Evolutionary conservation across 345 rosid genomes (phyloP).

Genomic region (Dipteronia sinensis): DNA sequence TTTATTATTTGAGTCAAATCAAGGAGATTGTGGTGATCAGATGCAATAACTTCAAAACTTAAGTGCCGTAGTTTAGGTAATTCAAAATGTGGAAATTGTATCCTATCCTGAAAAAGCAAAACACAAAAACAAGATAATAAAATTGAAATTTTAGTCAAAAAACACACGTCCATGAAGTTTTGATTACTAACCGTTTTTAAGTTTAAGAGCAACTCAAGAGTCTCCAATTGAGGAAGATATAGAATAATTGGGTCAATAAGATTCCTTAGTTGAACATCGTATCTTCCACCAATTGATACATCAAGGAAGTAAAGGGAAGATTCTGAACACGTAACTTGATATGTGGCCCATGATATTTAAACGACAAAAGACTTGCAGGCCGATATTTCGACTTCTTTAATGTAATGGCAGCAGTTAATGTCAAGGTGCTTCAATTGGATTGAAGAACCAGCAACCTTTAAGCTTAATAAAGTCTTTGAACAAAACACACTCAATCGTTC

Average conservation of each 20-base stretch:
- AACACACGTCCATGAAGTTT: no score
- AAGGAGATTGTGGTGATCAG: neutral
- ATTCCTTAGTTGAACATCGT: neutral
- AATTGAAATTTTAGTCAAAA: neutral
- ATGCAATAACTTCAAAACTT: neutral
- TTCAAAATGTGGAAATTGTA: neutral
- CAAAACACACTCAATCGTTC: neutral
- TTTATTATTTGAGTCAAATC: neutral
- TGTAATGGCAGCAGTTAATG: neutral
- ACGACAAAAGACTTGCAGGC: neutral
- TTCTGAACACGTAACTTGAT: neutral
- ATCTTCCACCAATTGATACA: neutral
- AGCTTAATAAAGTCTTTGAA: neutral
- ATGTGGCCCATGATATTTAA: neutral
- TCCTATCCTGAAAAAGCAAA: neutral
- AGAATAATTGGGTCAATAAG: neutral
- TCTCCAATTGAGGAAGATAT: neutral
- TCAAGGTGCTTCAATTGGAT: slow-evolving; percentile 3
- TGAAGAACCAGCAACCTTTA: neutral
- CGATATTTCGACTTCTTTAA: neutral
- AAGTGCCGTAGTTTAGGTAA: neutral
- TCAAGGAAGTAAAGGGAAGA: neutral
- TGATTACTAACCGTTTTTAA: no score
- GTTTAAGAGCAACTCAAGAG: neutral
- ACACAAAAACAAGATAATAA: neutral